Conservation (phyloP, 306 rosid genomes). For the Acacia crassicarpa region DNA sequence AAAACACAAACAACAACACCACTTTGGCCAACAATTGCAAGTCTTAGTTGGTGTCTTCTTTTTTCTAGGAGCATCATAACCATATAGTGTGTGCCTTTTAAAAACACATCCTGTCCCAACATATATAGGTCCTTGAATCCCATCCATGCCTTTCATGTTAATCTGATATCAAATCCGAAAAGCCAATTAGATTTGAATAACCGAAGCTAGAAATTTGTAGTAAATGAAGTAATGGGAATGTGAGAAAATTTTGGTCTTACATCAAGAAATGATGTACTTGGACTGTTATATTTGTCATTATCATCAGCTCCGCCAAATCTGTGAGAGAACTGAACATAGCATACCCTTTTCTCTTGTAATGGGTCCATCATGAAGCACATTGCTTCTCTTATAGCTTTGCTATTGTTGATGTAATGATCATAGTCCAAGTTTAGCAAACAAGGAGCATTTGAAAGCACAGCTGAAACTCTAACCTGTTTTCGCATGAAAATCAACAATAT, state of each 20-base stretch:
- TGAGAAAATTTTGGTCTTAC: slow-evolving; percentile 36
- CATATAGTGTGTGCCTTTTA: slow-evolving; percentile 73
- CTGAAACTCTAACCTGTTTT: slow-evolving; percentile 68
- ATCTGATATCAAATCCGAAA: slow-evolving; percentile 38
- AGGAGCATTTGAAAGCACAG: slow-evolving; percentile 68
- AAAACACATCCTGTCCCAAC: slow-evolving; percentile 75
- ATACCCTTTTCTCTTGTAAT: slow-evolving; percentile 50
- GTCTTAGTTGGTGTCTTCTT: slow-evolving; percentile 58
- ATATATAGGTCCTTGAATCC: slow-evolving; percentile 78
- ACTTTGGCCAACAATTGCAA: slow-evolving; percentile 65
- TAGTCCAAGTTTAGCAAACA: slow-evolving; percentile 68
- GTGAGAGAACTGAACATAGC: slow-evolving; percentile 68
- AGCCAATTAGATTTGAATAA: background rate
- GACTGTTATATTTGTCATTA: slow-evolving; percentile 42
- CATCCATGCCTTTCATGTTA: slow-evolving; percentile 83
- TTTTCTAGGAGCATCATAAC: slow-evolving; percentile 66
- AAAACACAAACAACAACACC: slow-evolving; percentile 50
- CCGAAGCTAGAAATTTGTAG: background rate
- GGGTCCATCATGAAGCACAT: slow-evolving; percentile 93
- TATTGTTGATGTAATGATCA: slow-evolving; percentile 64
- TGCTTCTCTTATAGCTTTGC: slow-evolving; percentile 66
- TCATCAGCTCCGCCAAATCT: slow-evolving; percentile 46
- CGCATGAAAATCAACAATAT: background rate
- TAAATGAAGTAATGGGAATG: background rate
- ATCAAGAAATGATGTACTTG: slow-evolving; percentile 54